Evolutionary conservation across 306 rosid species (phyloP), one percentile per base, ranked within the genome.

Genomic region (Casuarina equisetifolia): DNA sequence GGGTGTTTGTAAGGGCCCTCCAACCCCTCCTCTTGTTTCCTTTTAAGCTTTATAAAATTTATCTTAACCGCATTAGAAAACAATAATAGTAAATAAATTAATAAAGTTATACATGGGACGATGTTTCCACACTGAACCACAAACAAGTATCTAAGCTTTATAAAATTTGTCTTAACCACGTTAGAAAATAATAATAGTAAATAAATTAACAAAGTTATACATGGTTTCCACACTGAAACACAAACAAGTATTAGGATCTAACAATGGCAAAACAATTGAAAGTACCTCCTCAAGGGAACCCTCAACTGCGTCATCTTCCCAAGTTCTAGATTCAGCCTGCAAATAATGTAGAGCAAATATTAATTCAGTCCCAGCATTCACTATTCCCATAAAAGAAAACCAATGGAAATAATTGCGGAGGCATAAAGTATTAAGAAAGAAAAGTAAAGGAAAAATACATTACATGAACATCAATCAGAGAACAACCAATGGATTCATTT

Each of bases 301-400:
- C 52, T 74, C 67, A 76, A 52, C 79, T 66, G 77, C 68, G 73
- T 90, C 86, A 86, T 92, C 97, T 76, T 90, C 98, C 97, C 98
- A 92, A 12, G 89, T 82, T 57, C 76, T 68, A 54, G 80, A 80
- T 57, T 89, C 94, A 45, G 92, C 93, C 97, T 93, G 87, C 71
- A 80, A 72, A 77, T 51, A 81, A 42, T 25, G 32, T 25, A 25
- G 32, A 25, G 32, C 58, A 62, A 70, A 77, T 43, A 70, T 68
- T 50, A 50, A 55, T 40, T 74, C 50, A 35, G 46, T 50, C 19
- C 46, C 73, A n/a, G 64, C 39, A 46, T 17, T 10, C 52, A 7
- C 42, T 52, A 42, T 53, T 67, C 55, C 46, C 46, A 63, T 36
- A 63, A 63, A 42, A 58, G 64, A 32, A 58, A 58, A 58, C 64